Evolutionary conservation across 331 rosid species (phyloP).

Genomic region (Malus hybrid): DNA sequence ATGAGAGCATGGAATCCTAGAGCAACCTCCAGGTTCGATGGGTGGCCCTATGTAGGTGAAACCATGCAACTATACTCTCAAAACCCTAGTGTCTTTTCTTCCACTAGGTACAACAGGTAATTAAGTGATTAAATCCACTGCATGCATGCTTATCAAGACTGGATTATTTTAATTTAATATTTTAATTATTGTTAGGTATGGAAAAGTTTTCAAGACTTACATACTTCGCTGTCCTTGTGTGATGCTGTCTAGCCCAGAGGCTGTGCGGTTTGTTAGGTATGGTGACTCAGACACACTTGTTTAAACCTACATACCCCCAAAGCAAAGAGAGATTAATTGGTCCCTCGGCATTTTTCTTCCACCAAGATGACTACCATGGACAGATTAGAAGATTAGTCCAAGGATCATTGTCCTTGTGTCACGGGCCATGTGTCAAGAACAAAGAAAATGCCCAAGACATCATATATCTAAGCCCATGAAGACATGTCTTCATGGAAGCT

Average conservation of each 20-base stretch:
- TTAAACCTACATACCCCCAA: slow-evolving; percentile 26
- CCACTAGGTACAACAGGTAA: slow-evolving; percentile 14
- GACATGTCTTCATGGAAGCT: no score
- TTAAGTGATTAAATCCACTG: not conserved
- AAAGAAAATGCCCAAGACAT: no score
- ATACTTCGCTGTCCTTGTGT: slow-evolving; percentile 22
- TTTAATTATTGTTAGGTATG: not conserved
- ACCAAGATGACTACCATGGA: slow-evolving; percentile 22
- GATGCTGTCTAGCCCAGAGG: slow-evolving; percentile 28
- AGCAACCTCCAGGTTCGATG: slow-evolving; percentile 22
- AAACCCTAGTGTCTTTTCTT: slow-evolving; percentile 14
- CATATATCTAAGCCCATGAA: no score
- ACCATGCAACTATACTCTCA: slow-evolving; percentile 28
- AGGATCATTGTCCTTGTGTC: slow-evolving; percentile 14
- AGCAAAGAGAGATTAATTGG: slow-evolving; percentile 29
- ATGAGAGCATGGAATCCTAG: not conserved
- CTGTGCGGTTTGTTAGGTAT: slow-evolving; percentile 15
- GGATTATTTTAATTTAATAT: not conserved
- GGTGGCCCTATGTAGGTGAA: slow-evolving; percentile 28
- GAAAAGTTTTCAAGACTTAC: slow-evolving; percentile 28
- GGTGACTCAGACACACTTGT: slow-evolving; percentile 20
- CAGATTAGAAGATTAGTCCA: slow-evolving; percentile 22
- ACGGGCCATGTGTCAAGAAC: no score
- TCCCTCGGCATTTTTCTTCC: slow-evolving; percentile 29
- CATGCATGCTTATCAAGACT: not conserved